Conservation (phyloP, 495 filamentous ascomycete species). For the Penicillium samsonianum region DNA sequence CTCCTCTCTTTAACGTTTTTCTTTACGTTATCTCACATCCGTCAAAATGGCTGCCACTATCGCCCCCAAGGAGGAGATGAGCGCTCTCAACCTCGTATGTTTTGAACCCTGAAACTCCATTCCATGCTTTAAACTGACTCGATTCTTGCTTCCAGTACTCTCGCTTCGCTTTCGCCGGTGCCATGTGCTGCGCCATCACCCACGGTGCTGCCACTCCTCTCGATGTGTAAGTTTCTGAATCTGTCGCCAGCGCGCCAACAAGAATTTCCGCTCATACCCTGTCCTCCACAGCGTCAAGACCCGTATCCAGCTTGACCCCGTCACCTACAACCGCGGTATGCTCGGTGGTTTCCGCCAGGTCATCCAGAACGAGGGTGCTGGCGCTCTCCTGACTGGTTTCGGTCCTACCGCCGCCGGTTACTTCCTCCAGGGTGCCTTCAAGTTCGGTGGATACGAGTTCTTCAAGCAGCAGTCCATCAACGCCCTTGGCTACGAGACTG, state of each 20-base stretch:
- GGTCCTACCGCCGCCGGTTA: slow-evolving; percentile 89
- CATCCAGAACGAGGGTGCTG: slow-evolving; percentile 79
- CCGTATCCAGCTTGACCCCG: slow-evolving; percentile 88
- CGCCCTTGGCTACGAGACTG: slow-evolving; percentile 73
- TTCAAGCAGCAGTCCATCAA: slow-evolving; percentile 95
- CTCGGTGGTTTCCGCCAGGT: slow-evolving; percentile 86
- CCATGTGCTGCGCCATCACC: slow-evolving; percentile 81
- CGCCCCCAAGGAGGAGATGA: slow-evolving; percentile 43
- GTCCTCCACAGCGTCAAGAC: slow-evolving; percentile 78
- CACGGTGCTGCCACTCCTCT: slow-evolving; percentile 91
- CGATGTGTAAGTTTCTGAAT: slow-evolving; percentile 77
- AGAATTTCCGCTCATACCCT: background rate
- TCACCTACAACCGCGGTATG: slow-evolving; percentile 86
- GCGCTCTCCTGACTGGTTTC: slow-evolving; percentile 83
- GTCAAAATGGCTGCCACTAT: slow-evolving; percentile 48
- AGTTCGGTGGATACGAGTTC: slow-evolving; percentile 93
- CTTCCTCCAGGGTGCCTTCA: slow-evolving; percentile 93
- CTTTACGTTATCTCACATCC: slow-evolving; percentile 17
- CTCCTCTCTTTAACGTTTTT: slow-evolving; percentile 25
- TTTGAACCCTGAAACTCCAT: background rate
- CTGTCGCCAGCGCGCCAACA: background rate
- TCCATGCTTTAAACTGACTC: slow-evolving; percentile 43
- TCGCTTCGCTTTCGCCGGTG: slow-evolving; percentile 85
- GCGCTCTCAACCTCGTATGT: slow-evolving; percentile 50
- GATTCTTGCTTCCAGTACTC: slow-evolving; percentile 63